phyloP scores from a whole-genome alignment of 2,329 filamentous ascomycete genomes.

The Metarhizium robertsii region DNA sequence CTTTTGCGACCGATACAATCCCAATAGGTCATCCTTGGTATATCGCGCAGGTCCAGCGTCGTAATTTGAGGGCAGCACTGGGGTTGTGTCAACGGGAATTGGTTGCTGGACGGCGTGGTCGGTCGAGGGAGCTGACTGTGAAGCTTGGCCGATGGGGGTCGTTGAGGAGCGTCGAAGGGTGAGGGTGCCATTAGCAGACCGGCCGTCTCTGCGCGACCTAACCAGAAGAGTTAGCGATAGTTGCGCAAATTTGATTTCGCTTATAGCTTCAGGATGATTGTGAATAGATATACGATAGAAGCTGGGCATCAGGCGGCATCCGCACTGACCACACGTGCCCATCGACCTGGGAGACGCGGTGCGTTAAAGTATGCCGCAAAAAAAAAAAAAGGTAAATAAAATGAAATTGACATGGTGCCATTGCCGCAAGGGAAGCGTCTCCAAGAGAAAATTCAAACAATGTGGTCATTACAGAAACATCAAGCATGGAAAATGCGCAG shows the following conservation, averaged over 20 bases:
- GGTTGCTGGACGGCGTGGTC: conserved; percentile 32
- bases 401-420: not conserved
- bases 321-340: not conserved
- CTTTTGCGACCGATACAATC: conserved; percentile 52
- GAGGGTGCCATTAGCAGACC: conserved; percentile 51
- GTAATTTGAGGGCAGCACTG: conserved; percentile 20
- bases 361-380: not conserved
- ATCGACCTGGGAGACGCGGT: not conserved
- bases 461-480: no score
- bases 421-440: not conserved
- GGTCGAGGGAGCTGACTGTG: conserved; percentile 25
- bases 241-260: not conserved
- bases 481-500: not conserved
- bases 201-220: conserved; percentile 50
- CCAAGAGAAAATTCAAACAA: not conserved
- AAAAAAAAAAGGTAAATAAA: not conserved
- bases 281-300: not conserved
- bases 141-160: conserved; percentile 37
- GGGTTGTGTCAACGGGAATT: conserved; percentile 22
- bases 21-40: conserved; percentile 68
- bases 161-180: conserved; percentile 57
- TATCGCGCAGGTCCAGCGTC: conserved; percentile 50
- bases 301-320: not conserved
- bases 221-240: not conserved
- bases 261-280: not conserved